Percentiles rank a stretch among this genome's conserved stretches.
These are phyloP conservation scores for Penicillium hordei DNA, from an alignment of 2,329 filamentous ascomycete species.

Conservation along the genomic window DNA sequence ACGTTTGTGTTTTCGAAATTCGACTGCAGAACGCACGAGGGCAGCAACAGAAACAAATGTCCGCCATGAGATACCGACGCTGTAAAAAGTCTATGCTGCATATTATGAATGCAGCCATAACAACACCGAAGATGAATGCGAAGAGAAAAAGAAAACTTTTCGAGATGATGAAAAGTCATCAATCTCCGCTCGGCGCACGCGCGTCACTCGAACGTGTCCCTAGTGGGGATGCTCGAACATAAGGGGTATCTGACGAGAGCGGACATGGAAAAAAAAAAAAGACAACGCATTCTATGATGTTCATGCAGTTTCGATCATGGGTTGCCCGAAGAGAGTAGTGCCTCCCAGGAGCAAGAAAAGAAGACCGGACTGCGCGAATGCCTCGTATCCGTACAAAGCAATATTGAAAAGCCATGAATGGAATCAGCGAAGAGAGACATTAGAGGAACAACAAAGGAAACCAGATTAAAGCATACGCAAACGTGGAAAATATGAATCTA, in stretches of 20 bases:
- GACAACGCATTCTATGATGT: slow-evolving; percentile 56
- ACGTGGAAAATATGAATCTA: slow-evolving; percentile 22
- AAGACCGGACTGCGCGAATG: slow-evolving; percentile 42
- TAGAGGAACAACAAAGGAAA: slow-evolving; percentile 20
- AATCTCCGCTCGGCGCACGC: slow-evolving; percentile 40
- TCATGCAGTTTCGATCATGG: slow-evolving; percentile 44
- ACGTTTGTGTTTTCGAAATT: slow-evolving; percentile 19
- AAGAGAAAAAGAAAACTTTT: slow-evolving; percentile 42
- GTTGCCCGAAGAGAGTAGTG: slow-evolving; percentile 28
- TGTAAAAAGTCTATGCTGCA: slow-evolving; percentile 43
- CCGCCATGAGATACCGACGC: slow-evolving; percentile 45
- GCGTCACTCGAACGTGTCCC: slow-evolving; percentile 41
- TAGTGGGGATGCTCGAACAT: slow-evolving; percentile 42
- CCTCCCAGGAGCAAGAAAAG: slow-evolving; percentile 31
- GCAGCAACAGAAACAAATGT: slow-evolving; percentile 29
- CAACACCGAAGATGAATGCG: slow-evolving; percentile 41
- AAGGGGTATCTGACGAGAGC: slow-evolving; percentile 51
- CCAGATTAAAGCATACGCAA: slow-evolving; percentile 17
- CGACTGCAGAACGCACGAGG: slow-evolving; percentile 27
- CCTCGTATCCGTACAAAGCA: slow-evolving; percentile 38
- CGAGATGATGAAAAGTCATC: slow-evolving; percentile 35
- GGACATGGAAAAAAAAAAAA: slow-evolving; percentile 46
- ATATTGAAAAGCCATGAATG: slow-evolving; percentile 31
- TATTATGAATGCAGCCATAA: slow-evolving; percentile 42
- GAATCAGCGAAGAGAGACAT: slow-evolving; percentile 17